Percentiles rank a stretch among this genome's conserved stretches.
Evolutionary conservation across 1,284 basidiomycete species (phyloP).

Genomic region (Tilletia caries): DNA sequence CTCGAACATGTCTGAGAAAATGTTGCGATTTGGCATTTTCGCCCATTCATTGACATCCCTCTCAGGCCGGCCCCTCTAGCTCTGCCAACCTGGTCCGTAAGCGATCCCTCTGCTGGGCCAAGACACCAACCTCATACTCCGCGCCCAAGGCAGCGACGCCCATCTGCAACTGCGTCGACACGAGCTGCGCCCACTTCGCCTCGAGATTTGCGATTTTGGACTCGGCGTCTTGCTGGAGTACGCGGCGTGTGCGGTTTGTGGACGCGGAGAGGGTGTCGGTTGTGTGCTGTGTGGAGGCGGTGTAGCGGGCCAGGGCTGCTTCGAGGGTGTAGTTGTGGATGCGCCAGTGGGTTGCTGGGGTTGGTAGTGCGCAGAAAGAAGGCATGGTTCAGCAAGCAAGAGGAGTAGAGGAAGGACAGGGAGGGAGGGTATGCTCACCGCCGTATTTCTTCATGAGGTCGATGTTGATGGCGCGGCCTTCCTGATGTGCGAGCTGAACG

Average conservation of each 20-base stretch:
- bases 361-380: neutral
- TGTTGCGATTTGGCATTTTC: too few species aligned
- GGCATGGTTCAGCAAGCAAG: neutral
- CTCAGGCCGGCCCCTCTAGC: neutral
- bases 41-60: too few species aligned
- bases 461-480: slow-evolving; percentile 11
- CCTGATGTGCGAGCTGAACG: neutral
- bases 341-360: slow-evolving; percentile 2
- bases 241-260: neutral
- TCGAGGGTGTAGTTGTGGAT: slow-evolving; percentile 9
- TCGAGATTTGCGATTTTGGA: neutral
- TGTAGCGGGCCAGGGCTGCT: neutral
- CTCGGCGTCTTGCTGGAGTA: slow-evolving; percentile 6
- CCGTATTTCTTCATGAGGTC: slow-evolving; percentile 10
- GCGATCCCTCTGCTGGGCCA: neutral
- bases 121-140: neutral
- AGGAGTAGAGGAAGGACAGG: neutral
- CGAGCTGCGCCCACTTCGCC: neutral
- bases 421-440: neutral
- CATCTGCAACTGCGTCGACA: slow-evolving; percentile 8
- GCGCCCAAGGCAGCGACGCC: neutral
- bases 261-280: slow-evolving; percentile 3
- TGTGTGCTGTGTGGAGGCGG: neutral
- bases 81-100: neutral
- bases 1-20: too few species aligned